phyloP scores from a whole-genome alignment of 495 filamentous ascomycete species.

The Penicillium subrubescens region DNA sequence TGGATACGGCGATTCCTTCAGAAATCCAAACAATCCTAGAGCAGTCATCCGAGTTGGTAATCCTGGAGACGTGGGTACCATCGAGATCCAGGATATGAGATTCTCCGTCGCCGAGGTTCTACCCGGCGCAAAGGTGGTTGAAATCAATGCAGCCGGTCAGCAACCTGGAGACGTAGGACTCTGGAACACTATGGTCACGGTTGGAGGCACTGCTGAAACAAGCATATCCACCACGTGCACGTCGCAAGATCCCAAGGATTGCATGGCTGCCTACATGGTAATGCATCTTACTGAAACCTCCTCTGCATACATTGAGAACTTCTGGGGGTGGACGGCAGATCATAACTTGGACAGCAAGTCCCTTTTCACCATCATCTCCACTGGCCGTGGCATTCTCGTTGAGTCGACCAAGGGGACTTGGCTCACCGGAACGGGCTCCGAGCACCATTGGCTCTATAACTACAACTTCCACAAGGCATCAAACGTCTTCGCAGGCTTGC shows the following conservation, averaged over 20 bases:
- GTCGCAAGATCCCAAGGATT: conserved; percentile 33
- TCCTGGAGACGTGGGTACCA: conserved; percentile 55
- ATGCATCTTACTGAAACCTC: conserved; percentile 53
- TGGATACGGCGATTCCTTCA: conserved; percentile 53
- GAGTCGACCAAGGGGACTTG: conserved; percentile 48
- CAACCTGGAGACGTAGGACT: conserved; percentile 58
- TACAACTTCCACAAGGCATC: conserved; percentile 51
- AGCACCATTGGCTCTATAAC: conserved; percentile 54
- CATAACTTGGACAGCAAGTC: conserved; percentile 50
- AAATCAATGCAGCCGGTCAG: conserved; percentile 53
- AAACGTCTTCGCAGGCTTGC: conserved; percentile 49
- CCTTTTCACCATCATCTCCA: conserved; percentile 43
- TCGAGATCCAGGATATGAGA: conserved; percentile 60
- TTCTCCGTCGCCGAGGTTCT: conserved; percentile 54
- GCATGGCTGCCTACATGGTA: conserved; percentile 53
- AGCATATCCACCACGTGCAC: conserved; percentile 42
- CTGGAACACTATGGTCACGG: conserved; percentile 56
- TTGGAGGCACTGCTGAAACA: conserved; percentile 54
- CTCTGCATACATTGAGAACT: conserved; percentile 59
- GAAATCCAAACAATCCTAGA: conserved; percentile 49
- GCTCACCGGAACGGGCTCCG: conserved; percentile 46
- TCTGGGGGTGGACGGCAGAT: conserved; percentile 66
- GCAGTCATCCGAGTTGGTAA: conserved; percentile 62
- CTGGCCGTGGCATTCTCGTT: conserved; percentile 52
- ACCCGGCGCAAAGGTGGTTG: conserved; percentile 51